Evolutionary conservation across 441 rosid species (phyloP).

Genomic region (Brassica hybrid): DNA sequence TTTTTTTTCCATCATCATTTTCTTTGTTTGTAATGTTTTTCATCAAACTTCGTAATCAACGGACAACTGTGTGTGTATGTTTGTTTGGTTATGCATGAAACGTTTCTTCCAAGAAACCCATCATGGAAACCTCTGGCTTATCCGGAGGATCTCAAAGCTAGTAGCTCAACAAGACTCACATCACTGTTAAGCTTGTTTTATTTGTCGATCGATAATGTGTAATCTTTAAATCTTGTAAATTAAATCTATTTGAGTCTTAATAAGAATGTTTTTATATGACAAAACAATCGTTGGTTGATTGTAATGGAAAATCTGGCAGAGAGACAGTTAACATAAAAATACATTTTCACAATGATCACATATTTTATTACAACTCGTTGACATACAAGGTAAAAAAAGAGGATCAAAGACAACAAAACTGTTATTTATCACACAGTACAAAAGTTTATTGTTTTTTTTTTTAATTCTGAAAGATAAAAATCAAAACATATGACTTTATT

Average conservation of each 20-base stretch:
- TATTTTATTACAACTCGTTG: neutral
- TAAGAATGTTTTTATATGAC: neutral
- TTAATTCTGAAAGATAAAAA: too few species aligned
- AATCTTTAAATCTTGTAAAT: neutral
- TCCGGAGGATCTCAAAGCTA: conserved; percentile 51
- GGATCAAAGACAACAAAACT: neutral
- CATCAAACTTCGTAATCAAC: neutral
- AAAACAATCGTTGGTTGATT: neutral
- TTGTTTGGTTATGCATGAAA: conserved; percentile 51
- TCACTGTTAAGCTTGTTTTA: neutral
- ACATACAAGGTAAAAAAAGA: neutral
- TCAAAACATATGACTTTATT: neutral
- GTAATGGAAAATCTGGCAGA: neutral
- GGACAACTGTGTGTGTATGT: neutral
- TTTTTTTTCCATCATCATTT: neutral
- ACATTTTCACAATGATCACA: neutral
- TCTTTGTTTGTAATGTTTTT: neutral
- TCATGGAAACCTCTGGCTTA: conserved; percentile 57
- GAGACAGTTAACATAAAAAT: neutral
- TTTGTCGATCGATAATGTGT: neutral
- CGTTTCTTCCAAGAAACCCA: conserved; percentile 65
- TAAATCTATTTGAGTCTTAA: neutral
- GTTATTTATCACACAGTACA: neutral
- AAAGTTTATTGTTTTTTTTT: neutral
- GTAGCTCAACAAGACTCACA: conserved; percentile 30